These are phyloP conservation scores for Cryptococcus depauperatus DNA, from an alignment of 1,284 basidiomycete genomes.

Conservation along the genomic window DNA sequence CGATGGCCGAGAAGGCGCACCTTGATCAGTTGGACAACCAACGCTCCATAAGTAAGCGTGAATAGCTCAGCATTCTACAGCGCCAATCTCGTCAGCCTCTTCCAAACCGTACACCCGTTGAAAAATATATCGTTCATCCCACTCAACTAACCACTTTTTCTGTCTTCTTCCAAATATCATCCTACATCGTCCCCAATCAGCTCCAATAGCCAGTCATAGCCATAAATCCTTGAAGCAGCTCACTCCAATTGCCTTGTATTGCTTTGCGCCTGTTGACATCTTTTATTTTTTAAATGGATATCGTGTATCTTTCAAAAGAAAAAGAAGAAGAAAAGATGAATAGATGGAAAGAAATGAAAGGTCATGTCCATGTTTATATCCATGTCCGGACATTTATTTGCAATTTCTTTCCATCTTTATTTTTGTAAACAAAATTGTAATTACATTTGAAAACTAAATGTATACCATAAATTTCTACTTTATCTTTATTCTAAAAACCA, in stretches of 20 bases:
- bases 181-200: too few species aligned
- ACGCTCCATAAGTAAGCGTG: constrained; percentile 90
- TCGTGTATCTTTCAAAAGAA: too few species aligned
- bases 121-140: not conserved
- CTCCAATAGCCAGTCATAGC: too few species aligned
- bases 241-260: constrained; percentile 44
- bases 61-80: constrained; percentile 90
- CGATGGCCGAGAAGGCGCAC: constrained; percentile 6
- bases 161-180: constrained; percentile 85
- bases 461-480: not conserved
- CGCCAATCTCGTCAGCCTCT: not conserved
- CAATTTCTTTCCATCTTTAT: not conserved
- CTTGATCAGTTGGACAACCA: constrained; percentile 96
- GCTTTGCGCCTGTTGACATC: constrained; percentile 30
- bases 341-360: too few species aligned
- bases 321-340: too few species aligned
- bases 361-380: too few species aligned
- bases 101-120: too few species aligned
- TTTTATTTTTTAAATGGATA: too few species aligned
- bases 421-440: too few species aligned
- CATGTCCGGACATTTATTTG: not conserved
- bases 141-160: constrained; percentile 73
- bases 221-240: too few species aligned
- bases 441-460: not conserved
- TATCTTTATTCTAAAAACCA: constrained; percentile 19